Conservation (phyloP, 768 basidiomycete species). For the Kwoniella dejecticola region DNA sequence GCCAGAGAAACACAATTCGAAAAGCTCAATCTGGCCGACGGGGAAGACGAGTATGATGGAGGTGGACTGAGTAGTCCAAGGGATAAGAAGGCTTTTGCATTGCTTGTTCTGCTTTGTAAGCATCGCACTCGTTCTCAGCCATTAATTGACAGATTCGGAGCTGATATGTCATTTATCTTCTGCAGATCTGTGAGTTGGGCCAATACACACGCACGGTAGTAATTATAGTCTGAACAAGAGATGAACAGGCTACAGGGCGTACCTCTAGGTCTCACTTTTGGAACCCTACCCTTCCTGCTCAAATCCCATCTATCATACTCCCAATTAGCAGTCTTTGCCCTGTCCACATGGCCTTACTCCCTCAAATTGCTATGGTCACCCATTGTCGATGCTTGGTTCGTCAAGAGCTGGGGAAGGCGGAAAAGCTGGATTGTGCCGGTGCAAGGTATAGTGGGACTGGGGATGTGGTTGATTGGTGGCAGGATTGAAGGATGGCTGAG, state of each 20-base stretch:
- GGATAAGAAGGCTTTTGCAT: slow-evolving; percentile 80
- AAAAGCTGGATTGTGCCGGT: slow-evolving; percentile 99
- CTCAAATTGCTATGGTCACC: slow-evolving; percentile 97
- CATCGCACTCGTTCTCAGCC: background rate
- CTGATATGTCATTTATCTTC: background rate
- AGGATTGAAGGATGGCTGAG: slow-evolving; percentile 76
- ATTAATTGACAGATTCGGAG: too few relatives aligned
- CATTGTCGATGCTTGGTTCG: slow-evolving; percentile 88
- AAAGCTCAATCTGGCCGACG: slow-evolving; percentile 1
- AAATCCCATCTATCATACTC: slow-evolving; percentile 95
- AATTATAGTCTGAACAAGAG: too few relatives aligned
- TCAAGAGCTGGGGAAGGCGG: slow-evolving; percentile 72
- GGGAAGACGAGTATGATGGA: slow-evolving; percentile 25
- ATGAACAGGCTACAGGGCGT: slow-evolving; percentile 70
- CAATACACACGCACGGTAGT: too few relatives aligned
- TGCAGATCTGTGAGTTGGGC: background rate
- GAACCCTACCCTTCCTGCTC: slow-evolving; percentile 94
- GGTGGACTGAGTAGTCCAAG: slow-evolving; percentile 62
- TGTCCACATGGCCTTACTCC: slow-evolving; percentile 78
- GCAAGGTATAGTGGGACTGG: slow-evolving; percentile 80
- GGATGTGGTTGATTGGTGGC: slow-evolving; percentile 60
- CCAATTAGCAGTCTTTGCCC: slow-evolving; percentile 88
- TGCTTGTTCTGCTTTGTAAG: slow-evolving; percentile 86
- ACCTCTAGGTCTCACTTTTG: slow-evolving; percentile 91
- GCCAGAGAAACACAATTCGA: slow-evolving; percentile 23